Evolutionary conservation across 164 flowering plant genomes (phyloP).

Genomic region (Piper betle): DNA sequence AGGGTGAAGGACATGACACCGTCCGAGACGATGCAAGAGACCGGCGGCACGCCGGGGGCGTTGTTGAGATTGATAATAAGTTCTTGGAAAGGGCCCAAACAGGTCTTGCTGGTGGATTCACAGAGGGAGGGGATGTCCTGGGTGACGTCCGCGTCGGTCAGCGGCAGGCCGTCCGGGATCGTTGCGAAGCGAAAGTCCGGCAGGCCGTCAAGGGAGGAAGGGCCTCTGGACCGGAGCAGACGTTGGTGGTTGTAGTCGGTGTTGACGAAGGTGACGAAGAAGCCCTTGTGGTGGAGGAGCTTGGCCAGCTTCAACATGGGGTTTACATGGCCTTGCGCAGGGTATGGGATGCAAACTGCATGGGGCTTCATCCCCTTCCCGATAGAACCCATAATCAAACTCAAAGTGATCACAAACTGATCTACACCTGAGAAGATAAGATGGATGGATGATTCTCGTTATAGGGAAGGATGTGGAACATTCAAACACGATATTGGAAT

Average conservation of each 20-base stretch:
- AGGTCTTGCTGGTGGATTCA: conserved; percentile 18
- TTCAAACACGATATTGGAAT: too few species aligned
- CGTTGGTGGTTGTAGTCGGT: conserved; percentile 49
- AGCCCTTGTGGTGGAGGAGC: conserved; percentile 23
- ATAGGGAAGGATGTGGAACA: too few species aligned
- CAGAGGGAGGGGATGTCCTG: conserved; percentile 39
- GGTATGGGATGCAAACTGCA: conserved; percentile 18
- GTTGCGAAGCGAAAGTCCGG: conserved; percentile 34
- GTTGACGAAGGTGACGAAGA: conserved; percentile 36
- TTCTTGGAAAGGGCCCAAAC: conserved; percentile 12
- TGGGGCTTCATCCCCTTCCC: conserved; percentile 13
- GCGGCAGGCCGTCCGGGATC: conserved; percentile 58
- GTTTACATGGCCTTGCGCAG: conserved; percentile 26
- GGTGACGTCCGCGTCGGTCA: conserved; percentile 34
- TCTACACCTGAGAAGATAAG: too few species aligned
- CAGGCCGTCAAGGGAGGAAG: conserved; percentile 20
- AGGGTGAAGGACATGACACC: conserved; percentile 4
- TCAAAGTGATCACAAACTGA: too few species aligned
- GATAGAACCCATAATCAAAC: conserved; percentile 1
- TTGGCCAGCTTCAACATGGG: conserved; percentile 23
- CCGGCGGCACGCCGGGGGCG: not conserved
- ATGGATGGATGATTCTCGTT: too few species aligned
- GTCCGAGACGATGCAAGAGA: conserved; percentile 9
- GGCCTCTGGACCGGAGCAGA: conserved; percentile 31
- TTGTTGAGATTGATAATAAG: conserved; percentile 6